Conservation (phyloP, 2,329 filamentous ascomycete genomes). For the Anthostomella pinea region DNA sequence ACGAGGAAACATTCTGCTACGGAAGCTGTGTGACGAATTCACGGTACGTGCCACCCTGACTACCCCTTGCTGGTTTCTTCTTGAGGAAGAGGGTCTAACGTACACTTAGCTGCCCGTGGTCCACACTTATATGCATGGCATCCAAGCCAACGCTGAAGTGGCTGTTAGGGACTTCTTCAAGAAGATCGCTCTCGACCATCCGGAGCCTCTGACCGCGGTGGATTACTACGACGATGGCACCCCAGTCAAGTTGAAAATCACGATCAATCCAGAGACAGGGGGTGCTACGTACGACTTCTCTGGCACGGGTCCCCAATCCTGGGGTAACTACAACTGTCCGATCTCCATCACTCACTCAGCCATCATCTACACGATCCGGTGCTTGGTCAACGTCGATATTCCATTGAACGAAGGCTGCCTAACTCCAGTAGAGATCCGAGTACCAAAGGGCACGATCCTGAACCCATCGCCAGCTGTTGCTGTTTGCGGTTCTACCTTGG, state of each 20-base stretch:
- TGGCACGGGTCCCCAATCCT: conserved; percentile 51
- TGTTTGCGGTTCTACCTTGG: conserved; percentile 18
- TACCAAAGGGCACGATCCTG: conserved; percentile 29
- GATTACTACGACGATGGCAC: conserved; percentile 70
- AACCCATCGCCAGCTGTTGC: conserved; percentile 25
- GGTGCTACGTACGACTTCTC: conserved; percentile 59
- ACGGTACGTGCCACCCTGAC: conserved; percentile 9
- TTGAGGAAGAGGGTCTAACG: conserved; percentile 39
- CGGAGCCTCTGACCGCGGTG: conserved; percentile 55
- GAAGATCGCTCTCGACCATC: conserved; percentile 43
- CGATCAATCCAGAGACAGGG: conserved; percentile 64
- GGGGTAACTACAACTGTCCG: conserved; percentile 30
- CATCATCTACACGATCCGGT: conserved; percentile 41
- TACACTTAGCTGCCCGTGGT: neutral
- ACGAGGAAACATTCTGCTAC: conserved; percentile 11
- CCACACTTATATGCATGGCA: conserved; percentile 37
- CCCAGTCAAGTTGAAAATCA: conserved; percentile 24
- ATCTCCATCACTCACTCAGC: conserved; percentile 28
- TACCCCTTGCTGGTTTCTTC: no score
- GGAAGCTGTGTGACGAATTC: neutral
- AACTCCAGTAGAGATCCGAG: conserved; percentile 15
- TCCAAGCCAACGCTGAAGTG: conserved; percentile 39
- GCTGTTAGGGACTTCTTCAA: conserved; percentile 30
- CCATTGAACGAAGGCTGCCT: conserved; percentile 74
- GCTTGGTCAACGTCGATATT: conserved; percentile 69